These are phyloP conservation scores for Akanthomyces lecanii DNA, from an alignment of 2,329 filamentous ascomycete genomes.

Conservation along the genomic window DNA sequence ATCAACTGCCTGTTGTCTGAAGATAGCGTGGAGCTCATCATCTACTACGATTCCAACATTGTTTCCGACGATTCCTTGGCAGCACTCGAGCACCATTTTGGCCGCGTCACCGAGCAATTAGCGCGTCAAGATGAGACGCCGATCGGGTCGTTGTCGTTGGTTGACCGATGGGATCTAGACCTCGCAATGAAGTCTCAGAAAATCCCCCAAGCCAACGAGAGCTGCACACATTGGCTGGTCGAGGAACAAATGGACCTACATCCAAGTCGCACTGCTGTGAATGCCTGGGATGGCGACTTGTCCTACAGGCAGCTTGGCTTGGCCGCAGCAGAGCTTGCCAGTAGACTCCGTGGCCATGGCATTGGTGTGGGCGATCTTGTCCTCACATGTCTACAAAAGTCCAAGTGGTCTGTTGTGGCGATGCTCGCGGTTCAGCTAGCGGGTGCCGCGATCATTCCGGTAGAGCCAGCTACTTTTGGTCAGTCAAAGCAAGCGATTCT, in stretches of 20 bases:
- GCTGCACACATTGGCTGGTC: constrained; percentile 3
- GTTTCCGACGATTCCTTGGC: background rate
- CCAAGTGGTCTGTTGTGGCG: background rate
- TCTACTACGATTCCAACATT: constrained; percentile 2
- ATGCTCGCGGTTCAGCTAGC: background rate
- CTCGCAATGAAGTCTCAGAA: background rate
- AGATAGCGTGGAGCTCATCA: background rate
- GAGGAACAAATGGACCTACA: background rate
- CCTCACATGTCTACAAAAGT: background rate
- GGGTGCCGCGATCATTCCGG: background rate
- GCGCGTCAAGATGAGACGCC: background rate
- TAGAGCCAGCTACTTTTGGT: background rate
- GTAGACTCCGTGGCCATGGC: background rate
- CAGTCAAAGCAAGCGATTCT: background rate
- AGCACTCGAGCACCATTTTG: constrained; percentile 1
- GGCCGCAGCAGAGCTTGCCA: background rate
- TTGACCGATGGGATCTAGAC: constrained; percentile 1
- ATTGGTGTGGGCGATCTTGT: background rate
- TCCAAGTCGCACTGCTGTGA: background rate
- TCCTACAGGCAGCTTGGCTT: constrained; percentile 10
- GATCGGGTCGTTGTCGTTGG: background rate
- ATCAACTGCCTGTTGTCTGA: background rate
- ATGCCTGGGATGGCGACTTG: constrained; percentile 11
- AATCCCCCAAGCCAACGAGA: background rate
- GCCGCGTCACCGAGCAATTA: background rate